Conservation (phyloP, 768 basidiomycete species). For the Boletus rubescentipes region DNA sequence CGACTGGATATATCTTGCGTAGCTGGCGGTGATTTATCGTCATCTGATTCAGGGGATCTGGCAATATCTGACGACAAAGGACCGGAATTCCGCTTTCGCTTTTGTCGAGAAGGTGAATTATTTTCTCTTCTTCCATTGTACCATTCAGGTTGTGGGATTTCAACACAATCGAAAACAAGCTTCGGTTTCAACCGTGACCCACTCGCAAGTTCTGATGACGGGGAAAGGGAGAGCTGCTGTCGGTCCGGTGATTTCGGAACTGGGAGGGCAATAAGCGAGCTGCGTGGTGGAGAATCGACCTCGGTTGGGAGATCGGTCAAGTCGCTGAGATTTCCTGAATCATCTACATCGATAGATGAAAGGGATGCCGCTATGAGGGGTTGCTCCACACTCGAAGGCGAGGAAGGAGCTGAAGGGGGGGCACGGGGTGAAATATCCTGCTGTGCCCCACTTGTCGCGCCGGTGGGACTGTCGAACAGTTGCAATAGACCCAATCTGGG, state of each 20-base stretch:
- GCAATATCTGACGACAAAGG: neutral
- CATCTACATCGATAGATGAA: constrained; percentile 5
- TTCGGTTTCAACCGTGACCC: constrained; percentile 7
- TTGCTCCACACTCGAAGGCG: neutral
- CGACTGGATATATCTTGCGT: neutral
- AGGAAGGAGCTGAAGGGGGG: neutral
- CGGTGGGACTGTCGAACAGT: neutral
- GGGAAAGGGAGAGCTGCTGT: neutral
- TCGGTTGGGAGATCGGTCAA: constrained; percentile 33
- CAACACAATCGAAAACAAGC: constrained; percentile 25
- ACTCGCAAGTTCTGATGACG: neutral
- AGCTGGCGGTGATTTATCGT: neutral
- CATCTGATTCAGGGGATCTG: neutral
- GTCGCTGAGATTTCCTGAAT: constrained; percentile 22
- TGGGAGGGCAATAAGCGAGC: neutral
- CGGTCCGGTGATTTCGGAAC: neutral
- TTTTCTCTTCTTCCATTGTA: neutral
- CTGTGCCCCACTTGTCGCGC: neutral
- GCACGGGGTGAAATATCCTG: neutral
- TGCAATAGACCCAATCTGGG: neutral
- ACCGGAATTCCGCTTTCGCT: constrained; percentile 12
- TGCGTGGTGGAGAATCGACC: constrained; percentile 11
- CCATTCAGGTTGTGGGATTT: constrained; percentile 18
- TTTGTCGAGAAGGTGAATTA: constrained; percentile 1
- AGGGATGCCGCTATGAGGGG: neutral